Evolutionary conservation across 148 eudicot species (phyloP).

Genomic region (Rhododendron griersonianum): DNA sequence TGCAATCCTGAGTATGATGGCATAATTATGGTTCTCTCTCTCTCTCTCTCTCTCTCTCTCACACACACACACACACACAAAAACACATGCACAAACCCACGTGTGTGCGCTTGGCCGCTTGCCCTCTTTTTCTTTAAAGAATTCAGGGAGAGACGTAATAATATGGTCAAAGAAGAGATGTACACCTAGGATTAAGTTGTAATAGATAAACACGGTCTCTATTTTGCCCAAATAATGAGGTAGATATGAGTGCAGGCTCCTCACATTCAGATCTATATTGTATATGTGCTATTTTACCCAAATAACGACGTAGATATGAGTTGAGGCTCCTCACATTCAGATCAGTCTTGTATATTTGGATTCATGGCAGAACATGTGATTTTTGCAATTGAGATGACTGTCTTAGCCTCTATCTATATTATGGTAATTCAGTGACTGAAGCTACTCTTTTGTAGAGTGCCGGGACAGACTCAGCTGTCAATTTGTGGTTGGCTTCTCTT

Average conservation of each 20-base stretch:
- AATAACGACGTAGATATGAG: background rate
- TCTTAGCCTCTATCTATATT: too few relatives aligned
- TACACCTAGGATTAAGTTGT: background rate
- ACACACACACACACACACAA: too few relatives aligned
- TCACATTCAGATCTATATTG: background rate
- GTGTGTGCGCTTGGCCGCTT: background rate
- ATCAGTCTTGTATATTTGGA: background rate
- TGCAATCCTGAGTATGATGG: slow-evolving; percentile 88
- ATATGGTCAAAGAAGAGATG: background rate
- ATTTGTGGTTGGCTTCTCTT: too few relatives aligned
- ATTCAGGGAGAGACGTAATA: background rate
- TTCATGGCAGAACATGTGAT: background rate
- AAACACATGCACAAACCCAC: background rate
- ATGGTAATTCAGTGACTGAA: too few relatives aligned
- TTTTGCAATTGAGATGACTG: too few relatives aligned
- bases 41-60: too few relatives aligned
- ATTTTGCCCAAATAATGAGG: background rate
- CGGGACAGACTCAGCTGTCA: too few relatives aligned
- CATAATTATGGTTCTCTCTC: too few relatives aligned
- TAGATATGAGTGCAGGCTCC: background rate
- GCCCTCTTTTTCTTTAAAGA: background rate
- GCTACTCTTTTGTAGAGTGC: too few relatives aligned
- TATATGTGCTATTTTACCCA: background rate
- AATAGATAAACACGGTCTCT: background rate
- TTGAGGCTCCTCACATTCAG: background rate